Conservation (phyloP, 2,329 filamentous ascomycete genomes). For the Coniochaeta sp. region DNA sequence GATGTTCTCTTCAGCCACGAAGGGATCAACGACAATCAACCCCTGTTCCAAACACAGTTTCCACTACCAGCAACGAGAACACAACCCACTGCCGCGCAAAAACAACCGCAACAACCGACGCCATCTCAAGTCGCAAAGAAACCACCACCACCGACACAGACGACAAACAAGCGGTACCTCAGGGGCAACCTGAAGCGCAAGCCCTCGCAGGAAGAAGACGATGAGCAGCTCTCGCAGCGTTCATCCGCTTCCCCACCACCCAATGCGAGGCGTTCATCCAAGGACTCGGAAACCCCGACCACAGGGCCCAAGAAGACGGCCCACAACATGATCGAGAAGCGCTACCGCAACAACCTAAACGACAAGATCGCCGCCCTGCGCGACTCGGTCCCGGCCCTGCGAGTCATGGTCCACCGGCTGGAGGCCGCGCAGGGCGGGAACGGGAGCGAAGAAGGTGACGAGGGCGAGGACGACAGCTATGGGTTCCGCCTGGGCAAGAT, state of each 20-base stretch:
- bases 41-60: conserved; percentile 16
- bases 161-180: conserved; percentile 12
- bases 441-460: conserved; percentile 18
- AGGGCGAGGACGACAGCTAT: conserved; percentile 12
- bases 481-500: conserved; percentile 4
- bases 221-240: conserved; percentile 10
- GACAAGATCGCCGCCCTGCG: conserved; percentile 73
- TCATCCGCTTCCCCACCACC: conserved; percentile 13
- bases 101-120: background rate
- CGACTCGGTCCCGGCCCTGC: conserved; percentile 56
- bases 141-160: background rate
- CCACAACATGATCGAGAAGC: conserved; percentile 81
- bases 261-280: background rate
- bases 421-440: conserved; percentile 18
- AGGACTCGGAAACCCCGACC: conserved; percentile 3
- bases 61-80: conserved; percentile 7
- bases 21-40: conserved; percentile 16
- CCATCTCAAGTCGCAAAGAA: background rate
- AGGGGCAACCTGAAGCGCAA: conserved; percentile 24
- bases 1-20: conserved; percentile 15
- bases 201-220: conserved; percentile 14
- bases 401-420: conserved; percentile 31
- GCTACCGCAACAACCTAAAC: conserved; percentile 76
- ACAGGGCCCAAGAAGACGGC: conserved; percentile 59
- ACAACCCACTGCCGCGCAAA: conserved; percentile 6